Base-by-base conservation (phyloP, 1,284 basidiomycete genomes). In the Ustilago lituana region DNA sequence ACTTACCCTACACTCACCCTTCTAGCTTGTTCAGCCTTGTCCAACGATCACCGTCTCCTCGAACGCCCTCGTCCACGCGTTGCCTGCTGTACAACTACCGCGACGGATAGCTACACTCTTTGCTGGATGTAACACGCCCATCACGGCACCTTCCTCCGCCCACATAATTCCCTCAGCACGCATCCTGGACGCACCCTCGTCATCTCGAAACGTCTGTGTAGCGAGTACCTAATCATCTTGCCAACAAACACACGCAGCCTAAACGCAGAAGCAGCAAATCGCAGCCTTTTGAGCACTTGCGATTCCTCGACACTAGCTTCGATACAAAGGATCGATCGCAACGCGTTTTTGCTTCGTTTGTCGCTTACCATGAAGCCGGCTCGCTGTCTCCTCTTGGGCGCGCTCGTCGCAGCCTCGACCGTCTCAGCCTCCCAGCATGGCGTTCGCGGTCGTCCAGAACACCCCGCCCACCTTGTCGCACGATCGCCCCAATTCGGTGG, bases 401-500 rank as follows among this genome's bases (percentile, higher is more conserved):
- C 56, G 44, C 58, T 67, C 33, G 35, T 67, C 27, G 57, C 54
- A 7, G 44, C 56, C 26, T 52, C 64, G 12, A 17, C 51, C 4
- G 64, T 32, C 20, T 53, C 50, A 1, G 58, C 64, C 5, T 43
- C 53, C 10, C 64, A 67, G 20, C 57, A 60, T 35, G 39, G 58
- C 8, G 15, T 48, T 10, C 46, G 55, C 31, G 50, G 36, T 31
- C 62, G 37, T 17, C 26, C 62, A 41, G 51, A 60, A 40, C 63
- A 56, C 23, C 44, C 33, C 20, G 32, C 38, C 7, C 63, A 36
- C 31, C 51, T 59, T 15, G 55, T 23, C 15, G 19, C 40, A 11
- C 51, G 57, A 44, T 27, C 2, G 2, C 46, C 46, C 6, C 31
- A 33, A 17, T 29, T 46, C 19, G 10, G 17, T 15, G 58, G 57